Evolutionary conservation across 148 eudicot species (phyloP), one percentile per base, ranked within the genome.

Genomic region (Persicaria maculosa): DNA sequence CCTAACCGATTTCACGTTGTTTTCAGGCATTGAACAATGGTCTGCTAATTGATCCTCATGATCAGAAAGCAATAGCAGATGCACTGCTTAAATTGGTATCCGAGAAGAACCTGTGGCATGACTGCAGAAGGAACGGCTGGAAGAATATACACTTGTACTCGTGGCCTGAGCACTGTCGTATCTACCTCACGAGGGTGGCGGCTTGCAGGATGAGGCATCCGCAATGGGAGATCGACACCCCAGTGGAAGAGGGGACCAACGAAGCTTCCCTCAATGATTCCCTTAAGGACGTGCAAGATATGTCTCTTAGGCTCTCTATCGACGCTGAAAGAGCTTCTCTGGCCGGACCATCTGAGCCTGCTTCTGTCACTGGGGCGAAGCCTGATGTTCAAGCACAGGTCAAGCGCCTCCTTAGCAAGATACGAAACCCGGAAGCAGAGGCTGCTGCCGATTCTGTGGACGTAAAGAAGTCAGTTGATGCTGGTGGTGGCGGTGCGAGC

Each of bases 161-260:
- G 50, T 90, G 95, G 95, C 95, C 95, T 0, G 95, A 90, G 78
- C 95, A 90, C 47, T 90, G 95, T 74, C 87, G 90, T 31, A 88
- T 85, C 1, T 90, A 90, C 76, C 79, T 90, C 72, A 88, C 95
- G 0, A 77, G 90, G 72, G 85, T 90, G 17, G 91, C 95, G 22
- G 85, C 95, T 54, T 88, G 95, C 54, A 71, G 91, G 44, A 86
- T 90, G 91, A 81, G 95, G 71, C 90, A 90, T 76, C 95, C 95
- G 6, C 88, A 83, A 14, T 90, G 95, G 95, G 79, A 90, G 74
- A 90, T 85, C 3, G 91, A 90, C 85, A 90, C 88, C 9, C 94
- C 94, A 7, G 46, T 80, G 0, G 87, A 88, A 75, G 91, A 88
- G 25, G 68, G 80, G 1, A 79, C 84, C 0, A 74, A 54, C 6